phyloP scores from a whole-genome alignment of 331 rosid genomes.

The Pyracantha coccinea region DNA sequence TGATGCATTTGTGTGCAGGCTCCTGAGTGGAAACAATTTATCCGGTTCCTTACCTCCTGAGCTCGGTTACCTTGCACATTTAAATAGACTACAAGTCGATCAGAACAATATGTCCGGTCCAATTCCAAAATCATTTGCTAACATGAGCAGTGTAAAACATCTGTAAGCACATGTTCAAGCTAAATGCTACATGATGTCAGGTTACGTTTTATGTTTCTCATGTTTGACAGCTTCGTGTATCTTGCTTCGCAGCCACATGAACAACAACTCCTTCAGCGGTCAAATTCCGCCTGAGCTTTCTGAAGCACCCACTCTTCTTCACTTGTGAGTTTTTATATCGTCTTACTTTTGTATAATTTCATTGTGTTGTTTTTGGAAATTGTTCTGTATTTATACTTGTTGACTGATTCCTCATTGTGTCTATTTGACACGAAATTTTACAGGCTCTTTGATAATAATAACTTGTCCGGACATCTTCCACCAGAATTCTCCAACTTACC shows the following conservation, averaged over 20 bases:
- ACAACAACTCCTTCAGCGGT: slow-evolving; percentile 42
- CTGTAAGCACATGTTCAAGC: slow-evolving; percentile 22
- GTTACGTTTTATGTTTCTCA: neutral
- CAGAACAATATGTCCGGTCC: slow-evolving; percentile 32
- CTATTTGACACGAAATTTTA: slow-evolving; percentile 15
- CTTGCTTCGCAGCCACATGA: slow-evolving; percentile 36
- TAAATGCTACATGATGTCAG: neutral
- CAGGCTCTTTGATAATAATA: slow-evolving; percentile 82
- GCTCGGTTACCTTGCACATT: slow-evolving; percentile 30
- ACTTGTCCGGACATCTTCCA: slow-evolving; percentile 68
- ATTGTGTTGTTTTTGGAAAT: neutral
- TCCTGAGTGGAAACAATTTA: slow-evolving; percentile 36
- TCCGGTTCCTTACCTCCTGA: slow-evolving; percentile 40
- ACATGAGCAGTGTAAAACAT: slow-evolving; percentile 25
- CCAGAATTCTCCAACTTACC: slow-evolving; percentile 44
- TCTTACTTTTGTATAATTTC: neutral
- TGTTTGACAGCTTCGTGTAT: neutral
- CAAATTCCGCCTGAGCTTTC: slow-evolving; percentile 37
- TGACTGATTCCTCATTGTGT: slow-evolving; percentile 3
- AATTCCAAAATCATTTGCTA: slow-evolving; percentile 37
- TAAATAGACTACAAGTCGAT: slow-evolving; percentile 33
- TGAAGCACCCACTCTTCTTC: slow-evolving; percentile 17
- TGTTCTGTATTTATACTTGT: slow-evolving; percentile 2
- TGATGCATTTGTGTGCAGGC: slow-evolving; percentile 19
- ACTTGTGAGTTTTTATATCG: slow-evolving; percentile 31